Percentiles rank a stretch among this genome's conserved stretches.
These are phyloP conservation scores for Cymbidium sinense DNA, from an alignment of 106 monocot species.

Conservation along the genomic window DNA sequence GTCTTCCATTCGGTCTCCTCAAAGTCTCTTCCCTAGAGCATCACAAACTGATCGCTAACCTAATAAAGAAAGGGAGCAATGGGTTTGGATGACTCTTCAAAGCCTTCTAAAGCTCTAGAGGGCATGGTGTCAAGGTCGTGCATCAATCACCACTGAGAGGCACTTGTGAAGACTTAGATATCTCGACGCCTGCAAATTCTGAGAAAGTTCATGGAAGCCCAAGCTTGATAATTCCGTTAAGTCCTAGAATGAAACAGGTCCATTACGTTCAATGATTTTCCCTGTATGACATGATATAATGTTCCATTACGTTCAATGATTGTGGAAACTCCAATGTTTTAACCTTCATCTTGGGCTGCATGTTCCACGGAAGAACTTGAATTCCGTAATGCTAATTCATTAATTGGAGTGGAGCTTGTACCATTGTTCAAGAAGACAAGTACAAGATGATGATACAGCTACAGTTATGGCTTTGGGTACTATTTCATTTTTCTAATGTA, in stretches of 20 bases:
- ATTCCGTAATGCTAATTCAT: too few relatives aligned
- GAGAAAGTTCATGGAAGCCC: conserved; percentile 24
- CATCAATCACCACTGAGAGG: conserved; percentile 18
- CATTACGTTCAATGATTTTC: too few relatives aligned
- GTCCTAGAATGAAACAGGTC: not conserved
- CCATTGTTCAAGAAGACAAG: conserved; percentile 76
- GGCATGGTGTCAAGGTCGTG: conserved; percentile 56
- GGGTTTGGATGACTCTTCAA: too few relatives aligned
- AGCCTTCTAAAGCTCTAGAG: conserved; percentile 28
- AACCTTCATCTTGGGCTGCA: conserved; percentile 80
- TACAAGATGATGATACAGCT: conserved; percentile 83
- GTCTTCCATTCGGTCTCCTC: too few relatives aligned
- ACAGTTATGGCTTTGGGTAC: conserved; percentile 39
- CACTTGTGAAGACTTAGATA: conserved; percentile 7
- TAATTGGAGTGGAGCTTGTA: conserved; percentile 78
- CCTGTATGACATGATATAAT: not conserved
- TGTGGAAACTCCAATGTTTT: conserved; percentile 72
- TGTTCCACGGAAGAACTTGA: conserved; percentile 82
- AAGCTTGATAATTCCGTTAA: conserved; percentile 46
- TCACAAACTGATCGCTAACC: too few relatives aligned
- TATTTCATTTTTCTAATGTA: not conserved
- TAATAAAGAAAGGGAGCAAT: too few relatives aligned
- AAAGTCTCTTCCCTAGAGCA: too few relatives aligned
- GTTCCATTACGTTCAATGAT: not conserved
- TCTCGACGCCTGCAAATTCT: conserved; percentile 16